These are phyloP conservation scores for Ilyonectria mors-panacis DNA, from an alignment of 2,329 filamentous ascomycete species.

Conservation along the genomic window DNA sequence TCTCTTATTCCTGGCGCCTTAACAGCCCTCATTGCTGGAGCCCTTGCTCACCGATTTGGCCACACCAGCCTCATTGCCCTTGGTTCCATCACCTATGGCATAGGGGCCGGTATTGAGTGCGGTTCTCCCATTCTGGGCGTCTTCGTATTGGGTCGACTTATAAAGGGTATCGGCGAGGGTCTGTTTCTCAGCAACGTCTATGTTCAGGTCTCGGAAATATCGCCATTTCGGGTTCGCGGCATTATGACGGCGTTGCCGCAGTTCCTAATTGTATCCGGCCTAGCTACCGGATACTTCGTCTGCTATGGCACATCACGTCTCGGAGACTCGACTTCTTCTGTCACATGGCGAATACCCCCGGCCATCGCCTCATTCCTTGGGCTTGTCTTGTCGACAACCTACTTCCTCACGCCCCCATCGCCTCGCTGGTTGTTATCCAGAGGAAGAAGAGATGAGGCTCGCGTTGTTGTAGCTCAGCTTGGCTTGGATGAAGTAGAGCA, in stretches of 20 bases:
- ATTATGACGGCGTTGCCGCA: conserved; percentile 68
- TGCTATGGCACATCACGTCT: conserved; percentile 70
- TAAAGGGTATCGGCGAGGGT: conserved; percentile 72
- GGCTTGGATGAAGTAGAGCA: conserved; percentile 60
- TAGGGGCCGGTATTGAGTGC: conserved; percentile 64
- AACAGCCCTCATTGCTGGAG: conserved; percentile 71
- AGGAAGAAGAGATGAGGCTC: conserved; percentile 61
- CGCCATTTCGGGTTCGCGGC: conserved; percentile 66
- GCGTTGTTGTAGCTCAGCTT: conserved; percentile 55
- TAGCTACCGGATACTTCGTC: conserved; percentile 71
- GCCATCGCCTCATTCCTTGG: conserved; percentile 55
- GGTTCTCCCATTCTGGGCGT: conserved; percentile 58
- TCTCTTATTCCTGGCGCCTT: conserved; percentile 73
- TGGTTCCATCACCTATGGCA: conserved; percentile 66
- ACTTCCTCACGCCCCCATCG: conserved; percentile 62
- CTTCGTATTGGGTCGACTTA: conserved; percentile 68
- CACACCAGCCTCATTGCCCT: conserved; percentile 66
- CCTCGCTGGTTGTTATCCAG: conserved; percentile 69
- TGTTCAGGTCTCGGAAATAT: conserved; percentile 72
- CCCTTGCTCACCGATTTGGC: conserved; percentile 68
- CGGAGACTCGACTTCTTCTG: conserved; percentile 51
- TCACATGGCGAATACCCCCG: conserved; percentile 71
- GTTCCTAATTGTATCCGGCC: conserved; percentile 65
- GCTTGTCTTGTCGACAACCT: conserved; percentile 47
- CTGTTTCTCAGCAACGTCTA: conserved; percentile 67